Evolutionary conservation across 2,329 filamentous ascomycete genomes (phyloP).

Genomic region (Hyphodiscus sp.): DNA sequence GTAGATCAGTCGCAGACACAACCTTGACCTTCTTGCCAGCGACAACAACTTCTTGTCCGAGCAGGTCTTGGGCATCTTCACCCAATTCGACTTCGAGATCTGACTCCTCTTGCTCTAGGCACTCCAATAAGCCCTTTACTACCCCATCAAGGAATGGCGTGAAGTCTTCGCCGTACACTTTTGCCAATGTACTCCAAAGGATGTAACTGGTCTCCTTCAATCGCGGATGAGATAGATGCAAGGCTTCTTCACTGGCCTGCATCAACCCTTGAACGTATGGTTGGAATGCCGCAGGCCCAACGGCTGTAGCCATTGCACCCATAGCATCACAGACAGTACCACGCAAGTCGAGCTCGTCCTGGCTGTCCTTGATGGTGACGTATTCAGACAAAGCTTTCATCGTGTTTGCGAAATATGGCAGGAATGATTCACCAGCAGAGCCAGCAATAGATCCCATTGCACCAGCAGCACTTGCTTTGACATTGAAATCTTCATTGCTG

Average conservation of each 20-base stretch:
- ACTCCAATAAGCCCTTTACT: conserved; percentile 74
- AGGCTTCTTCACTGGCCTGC: conserved; percentile 84
- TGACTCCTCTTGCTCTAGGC: conserved; percentile 81
- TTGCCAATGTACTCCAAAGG: conserved; percentile 88
- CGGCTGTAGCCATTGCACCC: conserved; percentile 84
- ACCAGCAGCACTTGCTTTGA: conserved; percentile 83
- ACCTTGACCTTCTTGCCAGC: conserved; percentile 83
- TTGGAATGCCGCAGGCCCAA: conserved; percentile 80
- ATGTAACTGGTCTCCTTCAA: conserved; percentile 97
- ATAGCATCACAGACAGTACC: conserved; percentile 88
- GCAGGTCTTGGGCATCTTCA: conserved; percentile 65
- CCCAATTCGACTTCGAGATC: conserved; percentile 71
- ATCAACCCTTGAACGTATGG: conserved; percentile 87
- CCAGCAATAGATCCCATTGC: conserved; percentile 87
- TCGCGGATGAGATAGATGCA: conserved; percentile 80
- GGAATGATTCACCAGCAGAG: conserved; percentile 74
- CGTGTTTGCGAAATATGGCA: conserved; percentile 84
- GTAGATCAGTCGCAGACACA: conserved; percentile 54
- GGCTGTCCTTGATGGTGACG: conserved; percentile 77
- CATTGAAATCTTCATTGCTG: conserved; percentile 75
- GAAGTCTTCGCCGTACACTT: conserved; percentile 85
- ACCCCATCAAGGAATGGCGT: conserved; percentile 71
- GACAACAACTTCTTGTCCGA: conserved; percentile 70
- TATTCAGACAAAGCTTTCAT: conserved; percentile 86
- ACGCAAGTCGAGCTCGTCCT: conserved; percentile 84